A percentile compares a stretch with the other conserved stretches of the same genome.
Evolutionary conservation across 257 asterid genomes (phyloP).

Genomic region (Plectranthus barbatus): DNA sequence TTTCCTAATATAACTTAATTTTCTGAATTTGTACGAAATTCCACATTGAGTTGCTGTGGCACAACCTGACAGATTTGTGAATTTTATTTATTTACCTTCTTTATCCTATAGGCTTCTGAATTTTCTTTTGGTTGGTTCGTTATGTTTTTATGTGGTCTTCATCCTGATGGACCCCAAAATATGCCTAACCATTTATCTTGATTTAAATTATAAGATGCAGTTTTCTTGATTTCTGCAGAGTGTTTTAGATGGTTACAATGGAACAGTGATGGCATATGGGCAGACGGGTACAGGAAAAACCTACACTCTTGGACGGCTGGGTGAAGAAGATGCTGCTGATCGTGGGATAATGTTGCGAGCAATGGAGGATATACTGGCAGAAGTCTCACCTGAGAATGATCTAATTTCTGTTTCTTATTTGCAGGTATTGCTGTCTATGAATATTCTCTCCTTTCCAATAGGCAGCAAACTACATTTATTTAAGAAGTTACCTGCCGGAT

Average conservation of each 20-base stretch:
- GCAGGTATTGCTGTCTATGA: conserved; percentile 45
- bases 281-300: conserved; percentile 98
- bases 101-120: conserved; percentile 1
- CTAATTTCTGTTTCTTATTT: conserved; percentile 62
- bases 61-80: background rate
- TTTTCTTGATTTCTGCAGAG: conserved; percentile 40
- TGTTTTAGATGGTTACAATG: conserved; percentile 92
- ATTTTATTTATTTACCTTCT: background rate
- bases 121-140: conserved; percentile 4
- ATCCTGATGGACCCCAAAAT: background rate
- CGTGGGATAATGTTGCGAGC: conserved; percentile 95
- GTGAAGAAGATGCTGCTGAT: conserved; percentile 72
- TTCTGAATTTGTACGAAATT: background rate
- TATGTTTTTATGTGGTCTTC: background rate
- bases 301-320: conserved; percentile 74
- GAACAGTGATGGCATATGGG: conserved; percentile 93
- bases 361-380: conserved; percentile 71
- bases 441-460: background rate
- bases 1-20: background rate
- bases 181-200: background rate
- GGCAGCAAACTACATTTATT: background rate
- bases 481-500: background rate
- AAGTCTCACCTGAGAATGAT: conserved; percentile 56
- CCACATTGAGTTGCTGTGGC: background rate
- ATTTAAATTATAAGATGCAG: background rate